Base-by-base conservation (phyloP, 2,329 filamentous ascomycete genomes). In the Colletotrichum sp. region DNA sequence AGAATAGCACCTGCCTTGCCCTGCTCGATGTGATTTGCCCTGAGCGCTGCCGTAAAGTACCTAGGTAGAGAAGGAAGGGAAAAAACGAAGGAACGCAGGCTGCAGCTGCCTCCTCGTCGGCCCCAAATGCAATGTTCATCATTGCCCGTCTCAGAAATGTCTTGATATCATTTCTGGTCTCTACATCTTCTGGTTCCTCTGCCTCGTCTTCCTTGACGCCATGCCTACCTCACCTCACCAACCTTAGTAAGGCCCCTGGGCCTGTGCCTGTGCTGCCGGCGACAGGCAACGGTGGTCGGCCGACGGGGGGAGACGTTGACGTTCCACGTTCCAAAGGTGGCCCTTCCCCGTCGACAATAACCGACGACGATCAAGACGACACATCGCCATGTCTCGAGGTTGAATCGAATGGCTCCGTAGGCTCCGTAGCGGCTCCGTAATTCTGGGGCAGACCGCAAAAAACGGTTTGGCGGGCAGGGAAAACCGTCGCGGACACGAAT, bases 351-450 rank as follows among this genome's bases (percentile, higher is more conserved):
- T 60, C 30, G 34, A 71, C 67, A 66, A 61, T 70, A 57, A 61
- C 57, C 67, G 52, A 43, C 58, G 69, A 58, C 64, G 73, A 75
- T 73, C 73, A 75, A 75, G 70, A 75, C 73, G 70, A 75, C 28
- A 68, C 70, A 75, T 68, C 26, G 64, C 73, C 65, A 65, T 75
- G 70, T 75, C 58, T 65, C 43, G 63, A 67, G 43, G 57, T 15
- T 65, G 38, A 34, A 64, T 30, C 43, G 55, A 65, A 70, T 52
- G 67, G 57, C 58, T 52, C 63, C 38, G 38, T 66, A 30, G 65
- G 43, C 55, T 63, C 68, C 55, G 69, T 63, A 68, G 57, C 32
- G 66, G 69, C 73, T 65, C 63, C 70, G 64, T 68, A 68, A 68
- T 68, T 60, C 58, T 73, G 55, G 63, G 67, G 72, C 30, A 26